Evolutionary conservation across 2,329 filamentous ascomycete genomes (phyloP).

Genomic region (Aspergillus carbonarius): DNA sequence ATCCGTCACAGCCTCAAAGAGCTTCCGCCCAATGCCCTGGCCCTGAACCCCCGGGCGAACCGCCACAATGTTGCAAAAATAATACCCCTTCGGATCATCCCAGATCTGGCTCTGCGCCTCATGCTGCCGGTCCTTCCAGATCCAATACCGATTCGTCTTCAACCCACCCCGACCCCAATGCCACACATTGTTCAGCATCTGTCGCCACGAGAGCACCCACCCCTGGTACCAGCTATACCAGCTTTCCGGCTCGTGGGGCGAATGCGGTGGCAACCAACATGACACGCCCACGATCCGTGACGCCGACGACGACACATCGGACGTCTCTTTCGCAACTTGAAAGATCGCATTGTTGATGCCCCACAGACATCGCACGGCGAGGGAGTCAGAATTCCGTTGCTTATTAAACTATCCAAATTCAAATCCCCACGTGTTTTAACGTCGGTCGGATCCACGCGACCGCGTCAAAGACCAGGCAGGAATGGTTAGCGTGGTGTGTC

Average conservation of each 20-base stretch:
- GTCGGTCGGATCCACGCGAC: conserved; percentile 13
- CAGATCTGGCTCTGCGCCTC: conserved; percentile 64
- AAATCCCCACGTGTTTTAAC: not conserved
- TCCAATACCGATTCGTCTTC: conserved; percentile 66
- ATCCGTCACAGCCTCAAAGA: conserved; percentile 65
- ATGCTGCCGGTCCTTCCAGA: conserved; percentile 70
- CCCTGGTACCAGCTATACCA: conserved; percentile 64
- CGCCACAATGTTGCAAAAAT: conserved; percentile 75
- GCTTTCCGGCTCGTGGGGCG: conserved; percentile 50
- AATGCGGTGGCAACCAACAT: conserved; percentile 67
- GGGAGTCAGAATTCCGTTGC: conserved; percentile 60
- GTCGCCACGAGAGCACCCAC: conserved; percentile 64
- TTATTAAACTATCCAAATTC: conserved; percentile 53
- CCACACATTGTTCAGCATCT: conserved; percentile 65
- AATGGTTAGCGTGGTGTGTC: conserved; percentile 19
- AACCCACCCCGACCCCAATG: conserved; percentile 66
- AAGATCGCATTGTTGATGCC: conserved; percentile 72
- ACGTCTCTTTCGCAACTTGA: conserved; percentile 65
- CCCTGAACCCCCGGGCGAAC: conserved; percentile 67
- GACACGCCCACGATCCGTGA: conserved; percentile 63
- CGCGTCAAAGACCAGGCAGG: conserved; percentile 19
- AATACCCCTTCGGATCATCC: conserved; percentile 68
- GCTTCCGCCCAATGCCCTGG: conserved; percentile 62
- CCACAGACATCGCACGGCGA: conserved; percentile 67
- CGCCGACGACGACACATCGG: not conserved